These are phyloP conservation scores for Tolypocladium ophioglossoides DNA, from an alignment of 2,329 filamentous ascomycete genomes.

Conservation along the genomic window DNA sequence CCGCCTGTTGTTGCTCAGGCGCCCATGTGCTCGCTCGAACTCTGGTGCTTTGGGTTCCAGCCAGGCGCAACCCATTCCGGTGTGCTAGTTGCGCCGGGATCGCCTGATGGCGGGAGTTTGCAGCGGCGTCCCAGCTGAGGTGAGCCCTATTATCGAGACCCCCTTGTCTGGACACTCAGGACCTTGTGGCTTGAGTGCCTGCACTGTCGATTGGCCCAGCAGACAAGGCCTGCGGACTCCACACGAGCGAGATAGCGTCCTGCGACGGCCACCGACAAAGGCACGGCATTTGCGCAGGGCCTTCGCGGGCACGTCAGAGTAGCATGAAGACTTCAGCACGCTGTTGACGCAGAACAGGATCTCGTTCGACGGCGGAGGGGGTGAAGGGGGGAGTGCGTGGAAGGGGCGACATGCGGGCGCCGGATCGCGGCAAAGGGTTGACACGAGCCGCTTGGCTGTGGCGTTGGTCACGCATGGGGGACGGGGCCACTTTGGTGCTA, in stretches of 20 bases:
- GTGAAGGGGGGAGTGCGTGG: not conserved
- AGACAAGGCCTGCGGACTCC: not conserved
- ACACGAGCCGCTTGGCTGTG: slow-evolving; percentile 11
- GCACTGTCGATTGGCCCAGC: not conserved
- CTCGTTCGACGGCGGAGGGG: not conserved
- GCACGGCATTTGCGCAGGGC: not conserved
- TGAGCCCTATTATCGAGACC: slow-evolving; percentile 20
- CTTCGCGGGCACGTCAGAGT: not conserved
- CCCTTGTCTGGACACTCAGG: not conserved
- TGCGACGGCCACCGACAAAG: not conserved
- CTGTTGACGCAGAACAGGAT: not conserved
- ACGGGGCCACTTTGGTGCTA: not conserved
- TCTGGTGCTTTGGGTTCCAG: not conserved
- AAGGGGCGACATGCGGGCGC: not conserved
- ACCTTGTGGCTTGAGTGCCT: not conserved
- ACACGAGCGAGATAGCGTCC: not conserved
- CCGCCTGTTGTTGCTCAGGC: not conserved
- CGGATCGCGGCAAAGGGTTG: not conserved
- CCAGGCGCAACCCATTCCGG: not conserved
- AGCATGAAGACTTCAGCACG: not conserved
- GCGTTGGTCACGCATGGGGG: slow-evolving; percentile 5
- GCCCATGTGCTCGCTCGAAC: not conserved
- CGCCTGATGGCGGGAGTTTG: slow-evolving; percentile 1
- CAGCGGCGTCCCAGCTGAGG: slow-evolving; percentile 23
- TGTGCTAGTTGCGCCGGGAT: not conserved